These are phyloP conservation scores for Eucalyptus marginata DNA, from an alignment of 345 rosid species.

Conservation along the genomic window DNA sequence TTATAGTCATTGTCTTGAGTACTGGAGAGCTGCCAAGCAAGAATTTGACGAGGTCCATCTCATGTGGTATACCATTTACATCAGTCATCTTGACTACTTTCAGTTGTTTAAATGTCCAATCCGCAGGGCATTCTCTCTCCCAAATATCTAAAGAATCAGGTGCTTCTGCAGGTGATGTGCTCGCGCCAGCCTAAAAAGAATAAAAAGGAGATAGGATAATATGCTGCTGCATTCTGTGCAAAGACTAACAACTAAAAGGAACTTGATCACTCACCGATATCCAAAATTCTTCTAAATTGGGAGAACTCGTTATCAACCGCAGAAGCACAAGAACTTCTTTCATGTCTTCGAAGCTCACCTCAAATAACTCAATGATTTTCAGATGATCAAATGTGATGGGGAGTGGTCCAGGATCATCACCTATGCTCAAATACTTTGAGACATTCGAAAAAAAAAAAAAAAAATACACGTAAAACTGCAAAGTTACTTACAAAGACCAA, in stretches of 20 bases:
- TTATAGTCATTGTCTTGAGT: slow-evolving; percentile 46
- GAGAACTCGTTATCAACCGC: slow-evolving; percentile 71
- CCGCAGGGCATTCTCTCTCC: slow-evolving; percentile 37
- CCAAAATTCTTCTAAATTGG: slow-evolving; percentile 62
- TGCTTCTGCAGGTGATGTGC: slow-evolving; percentile 35
- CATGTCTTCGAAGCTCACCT: slow-evolving; percentile 88
- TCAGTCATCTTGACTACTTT: slow-evolving; percentile 62
- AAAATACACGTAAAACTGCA: not conserved
- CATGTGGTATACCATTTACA: slow-evolving; percentile 58
- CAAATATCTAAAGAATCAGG: slow-evolving; percentile 40
- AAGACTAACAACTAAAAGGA: not conserved
- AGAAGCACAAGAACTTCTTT: slow-evolving; percentile 74
- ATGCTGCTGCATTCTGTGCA: not conserved
- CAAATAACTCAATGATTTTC: slow-evolving; percentile 52
- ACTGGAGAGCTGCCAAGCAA: slow-evolving; percentile 59
- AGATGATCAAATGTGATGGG: slow-evolving; percentile 53
- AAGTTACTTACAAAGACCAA: not conserved
- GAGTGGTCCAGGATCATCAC: slow-evolving; percentile 50
- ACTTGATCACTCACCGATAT: slow-evolving; percentile 49
- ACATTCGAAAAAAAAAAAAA: not conserved
- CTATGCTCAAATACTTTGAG: slow-evolving; percentile 77
- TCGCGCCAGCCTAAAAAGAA: slow-evolving; percentile 45
- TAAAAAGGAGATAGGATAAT: not conserved
- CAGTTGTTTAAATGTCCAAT: slow-evolving; percentile 40
- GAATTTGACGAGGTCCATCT: slow-evolving; percentile 73